Base-by-base conservation (phyloP, 768 basidiomycete species). In the Galerina sulciceps region DNA sequence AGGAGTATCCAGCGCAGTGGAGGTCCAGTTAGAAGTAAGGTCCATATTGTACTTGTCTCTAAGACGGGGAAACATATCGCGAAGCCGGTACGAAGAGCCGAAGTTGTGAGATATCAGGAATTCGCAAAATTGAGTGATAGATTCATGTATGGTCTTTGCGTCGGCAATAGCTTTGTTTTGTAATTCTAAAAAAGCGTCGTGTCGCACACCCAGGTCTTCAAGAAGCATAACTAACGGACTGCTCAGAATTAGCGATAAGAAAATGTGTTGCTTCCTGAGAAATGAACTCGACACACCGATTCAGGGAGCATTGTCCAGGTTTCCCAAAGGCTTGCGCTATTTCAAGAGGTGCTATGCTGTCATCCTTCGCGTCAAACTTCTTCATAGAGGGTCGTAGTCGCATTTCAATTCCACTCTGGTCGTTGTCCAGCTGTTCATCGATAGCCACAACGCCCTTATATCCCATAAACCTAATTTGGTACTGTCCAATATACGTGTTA, bases 391-490 rank as follows among this genome's bases (percentile, higher is more conserved):
- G 71, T 35, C 93, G 78, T 9, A 93, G 68, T 26, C 87, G 80
- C 88, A 94, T 90, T 17, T 79, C 81, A 48, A 87, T 83, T 0
- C 85, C 85, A 42, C 71, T 62, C 14, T 75, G 63, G 15, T 73
- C 62, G 45, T 74, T 73, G 47, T 81, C 73, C 3, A 91, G 69
- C 38, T 80, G 70, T 50, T 72, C 71, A 64, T 94, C 92, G 10
- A 94, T 79, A 4, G 75, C 79, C 0, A 94, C 89, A 20, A 94
- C 84, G 0, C 93, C 94, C 70, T 95, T 95, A 72, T 80, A 92
- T n/a, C 91, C 93, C 45, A 94, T 69, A 68, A 94, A 90, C 44
- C 93, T 86, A 47, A 94, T 93, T 74, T 91, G 91, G 69, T 87
- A 90, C 81, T 89, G 54, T 22, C n/a, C 41, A 22, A 35, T 58